Base-by-base conservation (phyloP, 345 rosid genomes). In the Brassica juncea region DNA sequence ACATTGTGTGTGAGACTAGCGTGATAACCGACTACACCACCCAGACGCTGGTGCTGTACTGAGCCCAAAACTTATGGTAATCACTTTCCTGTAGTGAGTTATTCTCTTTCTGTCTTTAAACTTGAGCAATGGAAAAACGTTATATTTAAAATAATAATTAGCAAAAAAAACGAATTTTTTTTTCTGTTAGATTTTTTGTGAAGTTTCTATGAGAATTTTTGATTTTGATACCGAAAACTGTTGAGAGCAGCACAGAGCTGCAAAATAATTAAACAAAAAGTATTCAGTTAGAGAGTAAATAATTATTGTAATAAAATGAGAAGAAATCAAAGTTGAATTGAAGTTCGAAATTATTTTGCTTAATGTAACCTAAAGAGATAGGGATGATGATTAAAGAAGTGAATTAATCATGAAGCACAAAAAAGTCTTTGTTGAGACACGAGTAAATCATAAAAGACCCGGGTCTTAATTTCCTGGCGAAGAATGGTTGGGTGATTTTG, bases 1-100 rank as follows among this genome's bases (percentile, higher is more conserved):
- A 19, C 19, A 0, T 19, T 19, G 19, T n/a, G n/a, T n/a, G n/a
- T 87, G 89, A 90, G 93, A 86, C 93, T 92, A 87, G 86, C 87
- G 87, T 86, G 89, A 89, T 90, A 70, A 82, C 82, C 84, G 73
- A 77, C 79, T 82, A 82, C 84, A 82, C 79, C 76, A 82, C 84
- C 84, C 79, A 77, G 81, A 81, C 84, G 0, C 5, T 11, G 30
- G 10, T 39, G 32, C 1, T 4, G 0, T 4, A 3, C 0, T 0
- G 2, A 5, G 2, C 21, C 3, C 31, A 31, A 0, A 2, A 14
- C 6, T 11, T 44, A 39, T 39, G 2, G 2, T 16, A 32, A 34
- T 4, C 8, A 16, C 0, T 28, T n/a, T 12, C 14, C 6, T 7
- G 5, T 31, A 4, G 15, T 25, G 2, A 21, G 6, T 59, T 3